Conservation (phyloP, 306 rosid genomes). For the Vigna unguiculata region DNA sequence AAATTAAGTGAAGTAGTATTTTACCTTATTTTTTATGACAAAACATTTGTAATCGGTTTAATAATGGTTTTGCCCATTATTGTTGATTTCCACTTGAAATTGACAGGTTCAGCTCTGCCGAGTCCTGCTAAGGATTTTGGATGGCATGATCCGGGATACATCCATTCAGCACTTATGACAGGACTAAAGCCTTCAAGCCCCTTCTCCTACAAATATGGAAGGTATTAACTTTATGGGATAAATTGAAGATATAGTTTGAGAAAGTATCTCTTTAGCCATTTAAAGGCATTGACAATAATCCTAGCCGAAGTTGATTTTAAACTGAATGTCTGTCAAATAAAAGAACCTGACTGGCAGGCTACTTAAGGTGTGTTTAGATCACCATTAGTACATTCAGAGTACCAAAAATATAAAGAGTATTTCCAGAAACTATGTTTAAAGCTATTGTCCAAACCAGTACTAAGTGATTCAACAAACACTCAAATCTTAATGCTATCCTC, state of each 20-base stretch:
- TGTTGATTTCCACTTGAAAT: not conserved
- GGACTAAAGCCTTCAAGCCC: conserved; percentile 72
- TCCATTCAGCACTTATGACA: conserved; percentile 86
- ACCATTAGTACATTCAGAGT: no score
- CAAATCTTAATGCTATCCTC: no score
- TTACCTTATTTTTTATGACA: not conserved
- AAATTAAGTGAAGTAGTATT: conserved; percentile 5
- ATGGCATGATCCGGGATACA: conserved; percentile 97
- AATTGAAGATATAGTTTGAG: conserved; percentile 1
- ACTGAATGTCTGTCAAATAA: conserved; percentile 18
- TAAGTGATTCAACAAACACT: not conserved
- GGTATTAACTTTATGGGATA: conserved; percentile 52
- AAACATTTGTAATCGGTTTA: not conserved
- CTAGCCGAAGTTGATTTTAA: not conserved
- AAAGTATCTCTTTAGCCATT: conserved; percentile 6
- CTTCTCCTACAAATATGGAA: conserved; percentile 78
- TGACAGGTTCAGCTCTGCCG: conserved; percentile 50
- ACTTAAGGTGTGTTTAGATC: not conserved
- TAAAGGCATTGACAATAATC: conserved; percentile 10
- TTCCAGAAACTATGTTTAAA: no score
- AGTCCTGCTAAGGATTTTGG: conserved; percentile 97
- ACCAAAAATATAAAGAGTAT: no score
- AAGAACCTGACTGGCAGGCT: conserved; percentile 1
- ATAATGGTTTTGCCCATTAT: not conserved
- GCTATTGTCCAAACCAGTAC: no score